Evolutionary conservation across 768 basidiomycete species (phyloP).

Genomic region (Baorangia bicolor): DNA sequence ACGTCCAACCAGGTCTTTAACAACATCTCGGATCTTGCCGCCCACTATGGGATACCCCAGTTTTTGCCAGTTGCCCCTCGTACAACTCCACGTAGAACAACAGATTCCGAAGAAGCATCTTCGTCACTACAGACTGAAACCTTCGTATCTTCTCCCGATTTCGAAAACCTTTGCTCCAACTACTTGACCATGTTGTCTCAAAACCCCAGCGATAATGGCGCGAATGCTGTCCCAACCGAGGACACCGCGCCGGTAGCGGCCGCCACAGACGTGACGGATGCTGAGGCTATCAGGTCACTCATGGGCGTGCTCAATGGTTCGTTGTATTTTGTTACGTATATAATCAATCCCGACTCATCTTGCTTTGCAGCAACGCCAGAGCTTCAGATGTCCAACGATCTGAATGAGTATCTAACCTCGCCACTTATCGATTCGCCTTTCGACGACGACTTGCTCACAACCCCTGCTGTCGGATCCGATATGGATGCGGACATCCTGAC

Average conservation of each 20-base stretch:
- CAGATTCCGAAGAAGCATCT: constrained; percentile 35
- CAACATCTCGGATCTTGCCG: constrained; percentile 64
- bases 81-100: constrained; percentile 46
- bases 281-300: constrained; percentile 37
- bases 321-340: neutral
- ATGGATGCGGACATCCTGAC: constrained; percentile 41
- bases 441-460: constrained; percentile 44
- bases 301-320: constrained; percentile 41
- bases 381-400: constrained; percentile 36
- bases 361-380: constrained; percentile 33
- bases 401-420: constrained; percentile 46
- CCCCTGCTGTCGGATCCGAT: constrained; percentile 40
- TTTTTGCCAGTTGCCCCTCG: constrained; percentile 67
- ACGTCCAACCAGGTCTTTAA: constrained; percentile 64
- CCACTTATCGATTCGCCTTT: constrained; percentile 48
- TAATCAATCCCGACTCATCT: neutral
- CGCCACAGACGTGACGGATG: constrained; percentile 21
- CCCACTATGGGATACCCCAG: constrained; percentile 79
- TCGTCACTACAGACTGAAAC: constrained; percentile 25
- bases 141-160: constrained; percentile 37
- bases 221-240: constrained; percentile 32
- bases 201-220: constrained; percentile 41
- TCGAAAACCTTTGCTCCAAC: constrained; percentile 49
- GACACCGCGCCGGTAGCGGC: constrained; percentile 28
- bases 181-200: constrained; percentile 70